phyloP scores from a whole-genome alignment of 371 early-diverging fungal genomes.

The Mortierella sp. region DNA sequence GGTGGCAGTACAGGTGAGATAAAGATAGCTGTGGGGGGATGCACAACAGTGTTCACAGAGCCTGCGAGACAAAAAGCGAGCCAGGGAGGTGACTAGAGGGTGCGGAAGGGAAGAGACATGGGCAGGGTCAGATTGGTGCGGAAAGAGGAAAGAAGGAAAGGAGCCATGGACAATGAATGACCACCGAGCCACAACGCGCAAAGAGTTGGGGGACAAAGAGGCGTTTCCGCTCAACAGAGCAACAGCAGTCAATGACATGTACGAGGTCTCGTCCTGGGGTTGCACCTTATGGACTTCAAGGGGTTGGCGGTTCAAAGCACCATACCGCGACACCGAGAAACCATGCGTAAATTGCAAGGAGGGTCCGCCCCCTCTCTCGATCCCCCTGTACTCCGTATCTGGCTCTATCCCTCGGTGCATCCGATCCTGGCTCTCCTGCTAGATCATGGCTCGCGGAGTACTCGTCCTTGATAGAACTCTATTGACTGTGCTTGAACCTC shows the following conservation, averaged over 20 bases:
- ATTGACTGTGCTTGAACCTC: background rate
- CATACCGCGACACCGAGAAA: no score
- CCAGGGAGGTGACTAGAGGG: no score
- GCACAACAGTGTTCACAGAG: no score
- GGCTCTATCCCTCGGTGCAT: no score
- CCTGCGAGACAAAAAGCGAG: no score
- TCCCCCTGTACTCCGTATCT: background rate
- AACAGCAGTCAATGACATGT: background rate
- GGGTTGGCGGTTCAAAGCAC: slow-evolving; percentile 1
- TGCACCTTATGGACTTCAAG: background rate
- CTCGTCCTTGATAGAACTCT: no score
- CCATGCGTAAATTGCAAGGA: slow-evolving; percentile 2
- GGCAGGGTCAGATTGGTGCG: background rate
- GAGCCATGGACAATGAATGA: background rate
- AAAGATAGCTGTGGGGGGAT: background rate
- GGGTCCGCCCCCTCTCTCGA: background rate
- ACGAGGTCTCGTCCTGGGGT: background rate
- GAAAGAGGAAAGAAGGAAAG: background rate
- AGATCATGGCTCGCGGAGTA: no score
- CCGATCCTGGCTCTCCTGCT: no score
- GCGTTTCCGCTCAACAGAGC: slow-evolving; percentile 12
- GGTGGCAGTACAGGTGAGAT: background rate
- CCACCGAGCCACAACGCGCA: background rate
- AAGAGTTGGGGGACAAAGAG: no score
- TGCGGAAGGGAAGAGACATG: no score